Base-by-base conservation (phyloP, 2,329 filamentous ascomycete genomes). In the Lojkania enalia region DNA sequence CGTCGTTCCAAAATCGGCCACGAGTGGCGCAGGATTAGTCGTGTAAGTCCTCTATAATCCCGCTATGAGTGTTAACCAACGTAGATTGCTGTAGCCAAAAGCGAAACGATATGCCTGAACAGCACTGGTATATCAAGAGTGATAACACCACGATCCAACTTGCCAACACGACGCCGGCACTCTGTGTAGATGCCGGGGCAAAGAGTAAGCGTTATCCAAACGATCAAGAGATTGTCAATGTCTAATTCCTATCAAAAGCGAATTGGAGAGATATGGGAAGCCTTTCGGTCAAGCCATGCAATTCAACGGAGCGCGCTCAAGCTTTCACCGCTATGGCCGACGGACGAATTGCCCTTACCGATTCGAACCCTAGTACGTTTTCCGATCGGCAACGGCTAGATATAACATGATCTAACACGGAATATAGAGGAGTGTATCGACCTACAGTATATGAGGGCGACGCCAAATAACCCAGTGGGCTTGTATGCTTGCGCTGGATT, bases 251-350 rank as follows among this genome's bases (percentile, higher is more conserved):
- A 9, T 9, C n/a, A 43, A 42, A 32, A 59, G 56, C 43, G 12
- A 56, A 49, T n/a, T 66, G 62, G 62, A 65, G 62, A 45, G 61
- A 67, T 31, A 66, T 66, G 62, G 62, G 49, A 5, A 52, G 39
- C 37, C 54, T 67, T 33, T 60, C 50, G 19, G 39, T 65, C 4
- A 55, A 58, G 18, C 51, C 55, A 3, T 67, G 63, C 47, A 39
- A 51, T 3, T 50, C 47, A 14, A 58, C 54, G 3, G 57, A 57
- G 14, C 46, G 39, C 3, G 55, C 47, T 9, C 63, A 66, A 43
- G 55, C 59, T 20, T 66, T 58, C 60, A 48, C 48, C 14, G 58
- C 52, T 5, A 60, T 61, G 57, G 49, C 49, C 16, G 63, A 67
- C 40, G 63, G 63, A 5, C 49, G 63, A 2, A 64, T 66, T 33